Evolutionary conservation across 345 rosid species (phyloP), one percentile per base, ranked within the genome.

Genomic region (Heritiera fomes): DNA sequence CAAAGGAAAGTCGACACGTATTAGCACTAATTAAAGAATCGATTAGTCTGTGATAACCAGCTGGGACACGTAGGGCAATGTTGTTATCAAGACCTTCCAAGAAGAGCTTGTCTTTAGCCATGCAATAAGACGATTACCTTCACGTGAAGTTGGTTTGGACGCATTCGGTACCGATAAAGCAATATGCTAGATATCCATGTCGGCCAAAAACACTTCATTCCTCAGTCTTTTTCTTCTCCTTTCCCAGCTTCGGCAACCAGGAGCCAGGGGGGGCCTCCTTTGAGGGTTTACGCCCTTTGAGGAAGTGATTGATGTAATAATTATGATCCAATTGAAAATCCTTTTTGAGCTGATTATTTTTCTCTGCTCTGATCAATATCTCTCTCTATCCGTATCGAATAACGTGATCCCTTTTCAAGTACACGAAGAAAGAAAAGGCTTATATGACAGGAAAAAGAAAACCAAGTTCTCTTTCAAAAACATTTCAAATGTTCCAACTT

Each of bases 231-330:
- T 47, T 46, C 58, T 49, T 23, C 41, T 15, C 11, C 23, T 41
- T 65, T 17, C 49, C 47, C 40, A 1, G 1, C 15, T 17, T 30
- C 8, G 60, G 47, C 46, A 32, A 17, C 23, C 23, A 4, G 76
- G 76, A 34, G 38, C 38, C 38, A 1, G 38, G 2, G 38, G 38
- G 49, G 64, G 6, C 32, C 62, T 32, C 50, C 12, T 73, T 0
- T 3, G 0, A 55, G 64, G 63, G 8, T 3, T 10, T 14, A 70
- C 59, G 18, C 28, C 32, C 1, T 55, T 73, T 34, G 50, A 55
- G 64, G 49, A 55, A 73, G 30, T 73, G 76, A 55, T 73, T 73
- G 76, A 55, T 55, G 76, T 38, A 38, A 73, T 9, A 73, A 73
- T 73, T 53, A 73, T 73, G 76, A 55, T 73, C 30, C 49, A 55